These are phyloP conservation scores for Cutaneotrichosporon cavernicola DNA, from an alignment of 1,284 basidiomycete genomes.

Conservation along the genomic window DNA sequence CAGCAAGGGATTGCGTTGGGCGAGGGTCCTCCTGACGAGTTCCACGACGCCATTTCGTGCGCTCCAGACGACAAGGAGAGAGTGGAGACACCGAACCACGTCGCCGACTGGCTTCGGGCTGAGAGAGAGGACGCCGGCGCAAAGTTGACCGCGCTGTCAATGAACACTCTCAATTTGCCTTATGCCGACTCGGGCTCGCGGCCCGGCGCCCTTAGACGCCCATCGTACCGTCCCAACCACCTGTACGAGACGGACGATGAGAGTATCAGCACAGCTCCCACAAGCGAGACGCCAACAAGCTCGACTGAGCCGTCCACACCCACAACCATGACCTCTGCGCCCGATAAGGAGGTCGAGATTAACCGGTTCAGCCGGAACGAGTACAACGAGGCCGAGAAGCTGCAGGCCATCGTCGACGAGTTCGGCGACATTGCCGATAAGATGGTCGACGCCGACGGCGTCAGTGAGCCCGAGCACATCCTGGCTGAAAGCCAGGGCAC, in stretches of 20 bases:
- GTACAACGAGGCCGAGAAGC: slow-evolving; percentile 43
- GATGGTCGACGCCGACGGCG: slow-evolving; percentile 58
- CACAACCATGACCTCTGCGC: neutral
- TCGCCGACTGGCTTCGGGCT: neutral
- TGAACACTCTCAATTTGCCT: slow-evolving; percentile 31
- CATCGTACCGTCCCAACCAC: neutral
- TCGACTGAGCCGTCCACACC: neutral
- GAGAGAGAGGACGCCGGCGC: slow-evolving; percentile 9
- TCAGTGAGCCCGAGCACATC: slow-evolving; percentile 57
- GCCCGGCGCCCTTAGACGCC: neutral
- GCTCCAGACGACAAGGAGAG: slow-evolving; percentile 22
- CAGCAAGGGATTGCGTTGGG: neutral
- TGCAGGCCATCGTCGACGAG: slow-evolving; percentile 48
- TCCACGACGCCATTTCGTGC: neutral
- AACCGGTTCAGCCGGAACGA: slow-evolving; percentile 21
- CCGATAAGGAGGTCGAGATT: neutral
- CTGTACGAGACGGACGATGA: slow-evolving; percentile 2
- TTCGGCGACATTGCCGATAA: slow-evolving; percentile 49
- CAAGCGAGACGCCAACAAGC: neutral
- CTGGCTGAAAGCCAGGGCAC: slow-evolving; percentile 60
- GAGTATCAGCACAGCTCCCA: neutral
- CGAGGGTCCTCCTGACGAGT: neutral
- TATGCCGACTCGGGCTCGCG: slow-evolving; percentile 1
- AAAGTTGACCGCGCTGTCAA: slow-evolving; percentile 31
- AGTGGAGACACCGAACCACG: slow-evolving; percentile 23